Percentiles rank a stretch among this genome's conserved stretches.
Conservation (phyloP, 805 yeast genomes). For the Metschnikowia henanensis region DNA sequence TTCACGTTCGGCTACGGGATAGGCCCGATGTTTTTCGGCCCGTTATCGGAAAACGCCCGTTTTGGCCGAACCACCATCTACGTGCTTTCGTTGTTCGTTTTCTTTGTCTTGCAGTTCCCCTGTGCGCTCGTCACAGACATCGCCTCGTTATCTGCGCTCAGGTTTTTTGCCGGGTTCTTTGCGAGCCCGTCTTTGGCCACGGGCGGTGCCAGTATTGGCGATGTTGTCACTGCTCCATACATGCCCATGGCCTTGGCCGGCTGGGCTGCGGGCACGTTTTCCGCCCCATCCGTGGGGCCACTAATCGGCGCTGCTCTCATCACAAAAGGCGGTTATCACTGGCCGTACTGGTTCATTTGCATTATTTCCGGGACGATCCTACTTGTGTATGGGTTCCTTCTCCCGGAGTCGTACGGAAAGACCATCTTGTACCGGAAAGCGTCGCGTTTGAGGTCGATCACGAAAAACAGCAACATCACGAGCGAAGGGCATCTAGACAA, state of each 20-base stretch:
- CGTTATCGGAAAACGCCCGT: slow-evolving; percentile 53
- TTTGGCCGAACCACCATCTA: slow-evolving; percentile 56
- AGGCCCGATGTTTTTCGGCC: slow-evolving; percentile 59
- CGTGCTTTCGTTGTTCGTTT: slow-evolving; percentile 44
- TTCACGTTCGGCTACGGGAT: slow-evolving; percentile 62
- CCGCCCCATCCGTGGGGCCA: slow-evolving; percentile 61
- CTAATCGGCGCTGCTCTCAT: slow-evolving; percentile 53
- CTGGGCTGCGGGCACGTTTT: slow-evolving; percentile 55
- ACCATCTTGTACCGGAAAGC: slow-evolving; percentile 16
- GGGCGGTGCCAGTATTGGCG: slow-evolving; percentile 59
- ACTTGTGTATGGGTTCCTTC: slow-evolving; percentile 8
- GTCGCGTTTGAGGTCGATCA: slow-evolving; percentile 12
- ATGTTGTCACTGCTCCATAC: slow-evolving; percentile 43
- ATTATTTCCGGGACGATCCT: slow-evolving; percentile 12
- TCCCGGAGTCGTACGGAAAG: slow-evolving; percentile 16
- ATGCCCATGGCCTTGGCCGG: slow-evolving; percentile 47
- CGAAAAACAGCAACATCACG: slow-evolving; percentile 14
- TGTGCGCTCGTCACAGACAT: slow-evolving; percentile 50
- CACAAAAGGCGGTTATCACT: slow-evolving; percentile 9
- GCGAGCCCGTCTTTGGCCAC: slow-evolving; percentile 57
- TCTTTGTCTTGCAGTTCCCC: slow-evolving; percentile 54
- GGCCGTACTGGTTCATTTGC: slow-evolving; percentile 15
- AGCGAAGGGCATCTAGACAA: slow-evolving; percentile 16
- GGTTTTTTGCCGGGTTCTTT: slow-evolving; percentile 55
- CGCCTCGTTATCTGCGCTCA: slow-evolving; percentile 47